Conservation (phyloP, 148 eudicot species). For the Agrostemma githago region DNA sequence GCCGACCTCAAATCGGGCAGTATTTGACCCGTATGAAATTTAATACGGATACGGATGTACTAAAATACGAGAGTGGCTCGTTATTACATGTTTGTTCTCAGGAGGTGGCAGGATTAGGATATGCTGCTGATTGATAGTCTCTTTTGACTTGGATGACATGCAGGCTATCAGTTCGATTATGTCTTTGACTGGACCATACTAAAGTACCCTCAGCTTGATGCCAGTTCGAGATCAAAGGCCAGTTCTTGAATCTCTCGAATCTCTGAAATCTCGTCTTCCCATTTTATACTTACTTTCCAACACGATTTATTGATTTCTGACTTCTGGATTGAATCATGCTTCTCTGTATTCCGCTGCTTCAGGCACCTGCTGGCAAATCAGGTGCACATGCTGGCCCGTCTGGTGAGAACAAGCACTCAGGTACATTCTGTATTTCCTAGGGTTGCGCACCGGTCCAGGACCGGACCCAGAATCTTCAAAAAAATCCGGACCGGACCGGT, state of each 20-base stretch:
- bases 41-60: no score
- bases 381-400: slow-evolving; percentile 31
- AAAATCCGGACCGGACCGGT: no score
- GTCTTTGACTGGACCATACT: slow-evolving; percentile 72
- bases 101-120: not conserved
- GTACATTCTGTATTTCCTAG: slow-evolving; percentile 11
- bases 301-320: not conserved
- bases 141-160: slow-evolving; percentile 14
- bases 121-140: not conserved
- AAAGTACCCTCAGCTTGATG: slow-evolving; percentile 42
- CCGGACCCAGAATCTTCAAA: no score
- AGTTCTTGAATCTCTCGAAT: not conserved
- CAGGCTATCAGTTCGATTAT: slow-evolving; percentile 68
- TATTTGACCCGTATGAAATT: no score
- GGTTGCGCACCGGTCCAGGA: no score
- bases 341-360: slow-evolving; percentile 15
- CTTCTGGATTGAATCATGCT: no score
- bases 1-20: no score
- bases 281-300: not conserved
- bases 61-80: not conserved
- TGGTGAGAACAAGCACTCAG: slow-evolving; percentile 30
- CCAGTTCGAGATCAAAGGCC: slow-evolving; percentile 32
- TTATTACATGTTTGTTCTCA: not conserved
- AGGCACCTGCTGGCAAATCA: slow-evolving; percentile 30
- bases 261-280: no score